Evolutionary conservation across 2,329 filamentous ascomycete genomes (phyloP), one percentile per base, ranked within the genome.

Genomic region (Aulographum hederae): DNA sequence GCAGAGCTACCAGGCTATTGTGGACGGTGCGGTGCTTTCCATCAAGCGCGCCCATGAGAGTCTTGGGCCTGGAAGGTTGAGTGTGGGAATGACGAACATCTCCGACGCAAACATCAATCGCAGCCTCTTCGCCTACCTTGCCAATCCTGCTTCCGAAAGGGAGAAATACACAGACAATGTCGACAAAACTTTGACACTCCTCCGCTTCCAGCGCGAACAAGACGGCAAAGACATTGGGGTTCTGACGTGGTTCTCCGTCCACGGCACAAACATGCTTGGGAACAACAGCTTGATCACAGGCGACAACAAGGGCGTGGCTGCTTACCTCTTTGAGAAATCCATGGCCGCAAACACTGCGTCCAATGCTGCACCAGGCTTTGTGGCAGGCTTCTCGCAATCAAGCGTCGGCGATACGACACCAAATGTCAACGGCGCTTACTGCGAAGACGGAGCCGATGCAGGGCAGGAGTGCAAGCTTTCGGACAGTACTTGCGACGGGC

Each of bases 251-350:
- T 93, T 86, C 50, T 72, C 86, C 3, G 79, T 85, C 0, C 86
- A 95, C 50, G 85, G 85, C 29, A 95, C 86, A 0, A 92, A 82
- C 1, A 69, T 94, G 53, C 70, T 85, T 16, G 78, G 79, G 33
- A 94, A 94, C 56, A 93, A 93, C 54, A 94, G 84, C 0, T 63
- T 93, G 11, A 70, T 89, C 31, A 75, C 84, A 3, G 86, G 81
- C n/a, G 86, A 95, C 52, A 95, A 95, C 59, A 95, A 95, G 56
- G 86, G 86, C 10, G 81, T 93, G 5, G 85, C 86, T 2, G 79
- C 85, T 1, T 78, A 77, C 47, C 59, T 93, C 10, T 75, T 94
- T 32, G 86, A 95, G 49, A 67, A 77, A 40, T 73, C 68, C 32
- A 63, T 77, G 30, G 53, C 51, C n/a, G 61, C 69, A 10, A 5